Base-by-base conservation (phyloP, 768 basidiomycete genomes). In the Suillus lakei region DNA sequence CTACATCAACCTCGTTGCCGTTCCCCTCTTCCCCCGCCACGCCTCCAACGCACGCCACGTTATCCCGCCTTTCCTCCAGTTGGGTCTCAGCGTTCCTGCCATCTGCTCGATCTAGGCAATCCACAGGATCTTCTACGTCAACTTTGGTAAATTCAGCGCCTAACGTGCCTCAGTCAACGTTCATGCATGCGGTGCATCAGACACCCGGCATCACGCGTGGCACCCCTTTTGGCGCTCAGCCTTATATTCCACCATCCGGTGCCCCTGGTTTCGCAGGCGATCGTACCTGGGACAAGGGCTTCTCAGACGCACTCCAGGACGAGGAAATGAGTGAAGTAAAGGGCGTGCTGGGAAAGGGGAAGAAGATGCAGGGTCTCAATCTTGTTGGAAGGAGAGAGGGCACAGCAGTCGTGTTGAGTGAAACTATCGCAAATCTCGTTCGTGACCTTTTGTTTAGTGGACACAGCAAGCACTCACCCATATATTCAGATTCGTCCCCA, bases 241-340 rank as follows among this genome's bases (percentile, higher is more conserved):
- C 79, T 2, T 83, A 83, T 74, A 77, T 79, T 21, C 84, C 78
- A 58, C 83, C 89, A 0, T 78, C 72, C 60, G 88, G 93, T n/a
- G 94, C 93, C 0, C 93, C 93, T 0, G 94, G 92, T 6, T 93
- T 90, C 69, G 81, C 76, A 16, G 91, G 91, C 0, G 91, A 91
- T 55, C 76, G 78, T 18, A 81, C 73, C 13, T 87, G 93, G 93
- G 88, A 94, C 74, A 88, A 86, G 61, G 87, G 88, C 0, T 89
- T 81, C 70, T 88, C 85, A 0, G 80, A 79, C 3, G 80, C 80
- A 36, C 73, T 87, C 44, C 80, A 81, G 58, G 73, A 73, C 2
- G 88, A 88, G 62, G 68, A 73, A 39, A 66, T 51, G 30, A 77
- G 80, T 12, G 74, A 87, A 2, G 81, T 81, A 0, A 80, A 81